Percentiles rank a stretch among this genome's conserved stretches.
Evolutionary conservation across 2,329 filamentous ascomycete species (phyloP).

Genomic region (Aspergillus sp.): DNA sequence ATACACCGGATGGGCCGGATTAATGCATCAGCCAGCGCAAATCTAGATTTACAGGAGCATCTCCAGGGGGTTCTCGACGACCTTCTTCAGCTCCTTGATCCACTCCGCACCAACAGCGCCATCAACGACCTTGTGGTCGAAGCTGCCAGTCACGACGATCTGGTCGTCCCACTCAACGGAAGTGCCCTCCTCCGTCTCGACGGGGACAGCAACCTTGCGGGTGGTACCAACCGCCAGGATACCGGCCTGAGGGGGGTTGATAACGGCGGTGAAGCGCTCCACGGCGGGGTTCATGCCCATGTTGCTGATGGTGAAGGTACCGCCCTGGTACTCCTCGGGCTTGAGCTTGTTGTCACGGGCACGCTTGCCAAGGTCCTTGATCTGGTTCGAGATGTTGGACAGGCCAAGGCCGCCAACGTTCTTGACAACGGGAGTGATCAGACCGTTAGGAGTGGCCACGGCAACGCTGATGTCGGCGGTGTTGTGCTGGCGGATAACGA

Average conservation of each 20-base stretch:
- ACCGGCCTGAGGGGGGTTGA: conserved; percentile 96
- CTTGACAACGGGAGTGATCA: conserved; percentile 97
- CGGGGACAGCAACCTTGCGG: conserved; percentile 88
- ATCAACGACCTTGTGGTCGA: conserved; percentile 98
- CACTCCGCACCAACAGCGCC: conserved; percentile 95
- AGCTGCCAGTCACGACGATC: conserved; percentile 90
- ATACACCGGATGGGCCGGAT: conserved; percentile 11
- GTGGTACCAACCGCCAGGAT: conserved; percentile 94
- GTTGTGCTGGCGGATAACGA: conserved; percentile 86
- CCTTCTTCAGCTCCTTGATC: conserved; percentile 96
- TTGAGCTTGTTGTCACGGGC: conserved; percentile 97
- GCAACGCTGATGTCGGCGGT: conserved; percentile 93
- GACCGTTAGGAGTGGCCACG: conserved; percentile 84
- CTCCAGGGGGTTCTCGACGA: conserved; percentile 94
- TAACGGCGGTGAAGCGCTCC: conserved; percentile 95
- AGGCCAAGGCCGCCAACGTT: conserved; percentile 84
- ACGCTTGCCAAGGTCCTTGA: conserved; percentile 97
- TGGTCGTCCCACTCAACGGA: conserved; percentile 92
- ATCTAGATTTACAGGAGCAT: conserved; percentile 72
- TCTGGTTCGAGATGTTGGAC: conserved; percentile 77
- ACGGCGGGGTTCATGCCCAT: conserved; percentile 99
- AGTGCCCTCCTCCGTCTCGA: conserved; percentile 78
- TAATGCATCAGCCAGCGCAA: conserved; percentile 4
- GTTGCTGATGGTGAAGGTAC: conserved; percentile 99
- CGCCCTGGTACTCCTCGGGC: conserved; percentile 98